Conservation (phyloP, 768 basidiomycete genomes). For the Calocybe indica region DNA sequence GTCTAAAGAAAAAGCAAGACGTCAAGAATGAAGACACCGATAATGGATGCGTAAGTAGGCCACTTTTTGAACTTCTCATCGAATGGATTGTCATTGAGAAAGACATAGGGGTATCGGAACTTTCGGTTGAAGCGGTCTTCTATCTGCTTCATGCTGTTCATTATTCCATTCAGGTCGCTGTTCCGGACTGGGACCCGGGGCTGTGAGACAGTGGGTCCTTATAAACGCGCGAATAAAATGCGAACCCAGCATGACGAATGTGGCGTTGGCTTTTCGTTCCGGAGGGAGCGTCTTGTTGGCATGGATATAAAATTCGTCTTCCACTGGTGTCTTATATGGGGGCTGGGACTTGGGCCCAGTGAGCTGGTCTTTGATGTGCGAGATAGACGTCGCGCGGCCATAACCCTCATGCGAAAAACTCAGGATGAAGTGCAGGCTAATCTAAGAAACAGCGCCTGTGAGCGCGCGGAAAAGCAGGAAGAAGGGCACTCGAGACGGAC, state of each 20-base stretch:
- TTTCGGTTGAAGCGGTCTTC: constrained; percentile 91
- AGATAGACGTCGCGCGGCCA: constrained; percentile 51
- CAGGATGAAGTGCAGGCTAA: constrained; percentile 58
- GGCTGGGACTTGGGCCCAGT: constrained; percentile 23
- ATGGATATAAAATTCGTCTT: constrained; percentile 50
- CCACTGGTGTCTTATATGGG: constrained; percentile 53
- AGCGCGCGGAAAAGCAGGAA: neutral
- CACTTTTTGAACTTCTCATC: constrained; percentile 66
- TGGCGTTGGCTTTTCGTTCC: constrained; percentile 73
- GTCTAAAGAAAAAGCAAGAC: constrained; percentile 26
- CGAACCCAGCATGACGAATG: constrained; percentile 69
- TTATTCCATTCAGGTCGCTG: constrained; percentile 50
- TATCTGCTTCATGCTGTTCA: constrained; percentile 65
- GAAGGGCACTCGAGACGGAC: constrained; percentile 19
- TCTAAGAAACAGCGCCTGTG: constrained; percentile 19
- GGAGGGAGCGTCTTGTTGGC: constrained; percentile 28
- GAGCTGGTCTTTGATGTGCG: constrained; percentile 31
- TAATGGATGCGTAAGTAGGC: neutral
- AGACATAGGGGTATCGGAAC: constrained; percentile 79
- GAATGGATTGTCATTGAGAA: constrained; percentile 81
- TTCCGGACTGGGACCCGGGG: constrained; percentile 41
- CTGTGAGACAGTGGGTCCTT: neutral
- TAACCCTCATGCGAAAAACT: constrained; percentile 63
- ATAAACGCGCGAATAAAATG: neutral
- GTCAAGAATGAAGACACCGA: neutral